phyloP scores from a whole-genome alignment of 2,329 filamentous ascomycete species.

The Tricladium varicosporioides region DNA sequence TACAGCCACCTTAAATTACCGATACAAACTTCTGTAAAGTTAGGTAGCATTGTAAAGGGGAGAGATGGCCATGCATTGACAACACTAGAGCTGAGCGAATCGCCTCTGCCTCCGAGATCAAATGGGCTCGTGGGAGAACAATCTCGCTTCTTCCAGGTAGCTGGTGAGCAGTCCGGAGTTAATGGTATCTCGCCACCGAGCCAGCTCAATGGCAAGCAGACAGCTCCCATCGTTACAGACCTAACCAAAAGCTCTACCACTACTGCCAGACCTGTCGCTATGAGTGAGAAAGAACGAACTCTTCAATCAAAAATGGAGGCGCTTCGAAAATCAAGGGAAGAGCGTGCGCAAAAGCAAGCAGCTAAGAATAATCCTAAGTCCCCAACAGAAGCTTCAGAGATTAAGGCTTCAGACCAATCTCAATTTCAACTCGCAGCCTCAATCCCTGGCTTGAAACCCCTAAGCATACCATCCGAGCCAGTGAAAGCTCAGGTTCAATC shows the following conservation, averaged over 20 bases:
- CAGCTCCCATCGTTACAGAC: not conserved
- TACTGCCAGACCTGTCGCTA: slow-evolving; percentile 31
- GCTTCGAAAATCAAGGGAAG: slow-evolving; percentile 58
- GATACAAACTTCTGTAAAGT: too few species aligned
- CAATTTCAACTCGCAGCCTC: slow-evolving; percentile 6
- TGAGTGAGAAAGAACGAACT: slow-evolving; percentile 69
- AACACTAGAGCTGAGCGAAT: too few species aligned
- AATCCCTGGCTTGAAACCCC: not conserved
- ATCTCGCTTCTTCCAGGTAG: not conserved
- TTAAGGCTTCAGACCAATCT: slow-evolving; percentile 2
- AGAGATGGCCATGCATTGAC: too few species aligned
- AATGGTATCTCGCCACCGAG: not conserved
- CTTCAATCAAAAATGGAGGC: slow-evolving; percentile 78
- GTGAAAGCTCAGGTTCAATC: not conserved
- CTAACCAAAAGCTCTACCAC: slow-evolving; percentile 4
- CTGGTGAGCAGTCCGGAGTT: not conserved
- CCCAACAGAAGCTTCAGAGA: slow-evolving; percentile 10
- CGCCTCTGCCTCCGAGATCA: not conserved
- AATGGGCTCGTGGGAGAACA: not conserved
- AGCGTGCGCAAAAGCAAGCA: slow-evolving; percentile 38
- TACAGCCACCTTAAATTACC: not conserved
- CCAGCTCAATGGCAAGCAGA: slow-evolving; percentile 55
- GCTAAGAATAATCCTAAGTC: slow-evolving; percentile 27
- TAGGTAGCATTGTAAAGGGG: too few species aligned
- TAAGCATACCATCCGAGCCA: not conserved